Evolutionary conservation across 306 rosid genomes (phyloP).

Genomic region (Senna siamea): DNA sequence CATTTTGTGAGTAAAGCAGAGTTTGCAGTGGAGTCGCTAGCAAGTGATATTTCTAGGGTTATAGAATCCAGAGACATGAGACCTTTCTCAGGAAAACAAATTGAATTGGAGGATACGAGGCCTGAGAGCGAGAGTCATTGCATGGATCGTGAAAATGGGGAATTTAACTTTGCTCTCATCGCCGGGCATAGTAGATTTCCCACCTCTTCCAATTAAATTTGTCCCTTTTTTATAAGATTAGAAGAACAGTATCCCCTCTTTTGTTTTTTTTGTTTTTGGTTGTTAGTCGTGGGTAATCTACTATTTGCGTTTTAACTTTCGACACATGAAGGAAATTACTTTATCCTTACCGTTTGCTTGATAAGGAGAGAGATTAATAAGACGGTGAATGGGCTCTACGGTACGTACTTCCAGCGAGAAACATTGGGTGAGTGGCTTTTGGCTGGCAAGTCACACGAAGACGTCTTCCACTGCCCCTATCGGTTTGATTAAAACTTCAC

Average conservation of each 20-base stretch:
- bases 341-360: not conserved
- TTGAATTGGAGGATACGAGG: constrained; percentile 29
- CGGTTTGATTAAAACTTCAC: too few relatives aligned
- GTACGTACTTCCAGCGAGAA: too few relatives aligned
- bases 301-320: not conserved
- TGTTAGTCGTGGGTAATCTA: not conserved
- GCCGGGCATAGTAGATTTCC: constrained; percentile 34
- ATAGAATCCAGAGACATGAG: constrained; percentile 28
- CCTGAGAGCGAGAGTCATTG: constrained; percentile 21
- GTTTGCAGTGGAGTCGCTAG: not conserved
- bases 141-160: constrained; percentile 34
- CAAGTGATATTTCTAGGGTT: constrained; percentile 21
- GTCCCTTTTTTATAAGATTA: not conserved
- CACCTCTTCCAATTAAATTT: not conserved
- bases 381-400: not conserved
- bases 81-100: not conserved
- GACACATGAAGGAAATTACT: not conserved
- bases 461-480: too few relatives aligned
- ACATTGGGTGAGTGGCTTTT: too few relatives aligned
- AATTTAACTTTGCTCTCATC: constrained; percentile 42
- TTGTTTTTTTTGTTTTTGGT: not conserved
- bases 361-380: not conserved
- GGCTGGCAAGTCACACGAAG: too few relatives aligned
- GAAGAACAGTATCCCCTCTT: not conserved
- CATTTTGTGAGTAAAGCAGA: constrained; percentile 42